Evolutionary conservation across 2,329 filamentous ascomycete species (phyloP).

Genomic region (Sporothrix dimorphospora): DNA sequence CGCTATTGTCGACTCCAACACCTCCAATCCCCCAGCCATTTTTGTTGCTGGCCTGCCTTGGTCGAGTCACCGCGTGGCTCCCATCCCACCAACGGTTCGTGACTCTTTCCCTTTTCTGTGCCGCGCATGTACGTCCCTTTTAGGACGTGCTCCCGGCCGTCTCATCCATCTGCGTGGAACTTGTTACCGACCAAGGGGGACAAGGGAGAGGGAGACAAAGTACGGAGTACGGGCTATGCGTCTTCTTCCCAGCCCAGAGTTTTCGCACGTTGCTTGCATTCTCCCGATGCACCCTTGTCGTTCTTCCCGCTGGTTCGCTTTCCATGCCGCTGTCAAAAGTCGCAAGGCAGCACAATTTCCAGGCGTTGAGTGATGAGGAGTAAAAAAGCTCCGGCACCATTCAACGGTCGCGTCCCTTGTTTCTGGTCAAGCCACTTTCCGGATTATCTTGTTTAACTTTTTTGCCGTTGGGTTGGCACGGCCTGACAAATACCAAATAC

Average conservation of each 20-base stretch:
- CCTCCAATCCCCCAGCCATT: too few relatives aligned
- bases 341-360: neutral
- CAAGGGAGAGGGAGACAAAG: neutral
- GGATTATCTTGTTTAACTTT: neutral
- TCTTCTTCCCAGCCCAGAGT: neutral
- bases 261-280: neutral
- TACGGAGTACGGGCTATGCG: too few relatives aligned
- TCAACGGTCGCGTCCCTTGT: slow-evolving; percentile 2
- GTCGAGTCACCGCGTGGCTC: neutral
- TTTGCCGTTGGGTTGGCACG: neutral
- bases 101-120: neutral
- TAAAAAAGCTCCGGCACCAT: neutral
- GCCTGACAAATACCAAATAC: neutral
- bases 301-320: neutral
- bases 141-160: slow-evolving; percentile 1
- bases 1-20: neutral
- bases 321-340: neutral
- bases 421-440: neutral
- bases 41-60: too few relatives aligned
- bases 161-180: slow-evolving; percentile 24
- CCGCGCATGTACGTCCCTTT: neutral
- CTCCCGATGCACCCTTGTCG: neutral
- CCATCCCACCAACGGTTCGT: neutral
- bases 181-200: slow-evolving; percentile 18
- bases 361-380: too few relatives aligned